These are phyloP conservation scores for Gaeumannomyces sp. DNA, from an alignment of 2,329 filamentous ascomycete species.

Conservation along the genomic window DNA sequence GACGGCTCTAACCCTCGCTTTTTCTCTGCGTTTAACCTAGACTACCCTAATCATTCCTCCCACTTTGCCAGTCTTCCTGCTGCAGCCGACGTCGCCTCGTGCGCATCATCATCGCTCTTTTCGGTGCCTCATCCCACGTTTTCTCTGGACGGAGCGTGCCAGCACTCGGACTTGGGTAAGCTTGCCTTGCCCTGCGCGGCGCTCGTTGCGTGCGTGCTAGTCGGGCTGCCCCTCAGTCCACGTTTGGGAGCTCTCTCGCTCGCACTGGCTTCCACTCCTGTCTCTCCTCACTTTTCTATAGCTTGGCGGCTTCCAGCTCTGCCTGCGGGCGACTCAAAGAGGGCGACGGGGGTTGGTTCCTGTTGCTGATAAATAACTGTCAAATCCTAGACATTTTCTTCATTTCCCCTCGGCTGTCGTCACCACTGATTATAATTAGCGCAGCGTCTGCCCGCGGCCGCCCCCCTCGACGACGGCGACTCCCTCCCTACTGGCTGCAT, in stretches of 20 bases:
- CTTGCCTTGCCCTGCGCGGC: not conserved
- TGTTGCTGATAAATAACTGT: not conserved
- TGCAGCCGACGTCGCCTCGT: not conserved
- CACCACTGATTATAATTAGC: conserved; percentile 1
- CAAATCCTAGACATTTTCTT: conserved; percentile 1
- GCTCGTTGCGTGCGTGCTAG: not conserved
- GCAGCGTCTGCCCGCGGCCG: too few species aligned
- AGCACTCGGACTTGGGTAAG: not conserved
- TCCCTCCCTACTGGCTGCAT: not conserved
- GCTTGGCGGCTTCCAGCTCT: not conserved
- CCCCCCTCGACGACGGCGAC: too few species aligned
- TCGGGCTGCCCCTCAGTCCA: not conserved
- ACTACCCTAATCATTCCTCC: not conserved
- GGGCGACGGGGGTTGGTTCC: not conserved
- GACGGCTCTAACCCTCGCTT: too few species aligned
- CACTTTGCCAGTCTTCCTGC: not conserved
- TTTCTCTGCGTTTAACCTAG: not conserved
- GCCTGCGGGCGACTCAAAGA: too few species aligned
- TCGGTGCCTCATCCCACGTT: not conserved
- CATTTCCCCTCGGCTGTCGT: not conserved
- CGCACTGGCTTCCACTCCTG: too few species aligned
- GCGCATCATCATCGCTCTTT: not conserved
- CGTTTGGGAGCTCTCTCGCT: too few species aligned
- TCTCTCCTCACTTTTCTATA: not conserved
- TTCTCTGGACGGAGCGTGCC: not conserved